Evolutionary conservation across 257 asterid genomes (phyloP), one percentile per base, ranked within the genome.

Genomic region (Jacaranda mimosifolia): DNA sequence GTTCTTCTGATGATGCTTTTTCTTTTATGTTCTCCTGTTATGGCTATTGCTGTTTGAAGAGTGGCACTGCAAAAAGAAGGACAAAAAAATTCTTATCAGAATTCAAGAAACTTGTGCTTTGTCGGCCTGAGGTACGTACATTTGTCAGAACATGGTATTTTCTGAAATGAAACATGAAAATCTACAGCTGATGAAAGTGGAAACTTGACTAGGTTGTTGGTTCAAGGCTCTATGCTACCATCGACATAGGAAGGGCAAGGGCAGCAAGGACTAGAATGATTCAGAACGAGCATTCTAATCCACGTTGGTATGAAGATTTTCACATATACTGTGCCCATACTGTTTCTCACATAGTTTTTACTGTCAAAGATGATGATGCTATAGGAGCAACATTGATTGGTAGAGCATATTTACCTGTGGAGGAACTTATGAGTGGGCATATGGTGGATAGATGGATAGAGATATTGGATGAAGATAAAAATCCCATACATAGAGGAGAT

Each of bases 351-450:
- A 81, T 95, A 40, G 74, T 92, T 32, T 95, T 95, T 84, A 89
- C 97, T 0, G 75, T 95, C 60, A 95, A 92, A 77, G 86, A 89
- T 40, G 84, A 58, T 9, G 79, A 92, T 63, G 89, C 89, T 1
- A 46, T 95, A 0, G 97, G 97, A 13, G 98, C 99, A 21, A 90
- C 91, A 7, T 67, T 95, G 19, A 89, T 94, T 5, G 99, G 98
- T 11, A 77, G 98, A 63, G 98, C 98, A 14, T 86, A 87, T 75
- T 79, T 91, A 2, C 87, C 91, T 0, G 99, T 86, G 15, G 88
- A 81, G 68, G 94, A 94, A 39, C 32, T 91, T 15, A 58, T 83
- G 51, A 81, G 66, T 26, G 91, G 94, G 0, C 79, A 63, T 3
- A 60, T 35, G 58, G 92, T 88, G 10, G 94, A 92, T 3, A 80